Evolutionary conservation across 2,329 filamentous ascomycete genomes (phyloP).

Genomic region (Trichoderma hamatum): DNA sequence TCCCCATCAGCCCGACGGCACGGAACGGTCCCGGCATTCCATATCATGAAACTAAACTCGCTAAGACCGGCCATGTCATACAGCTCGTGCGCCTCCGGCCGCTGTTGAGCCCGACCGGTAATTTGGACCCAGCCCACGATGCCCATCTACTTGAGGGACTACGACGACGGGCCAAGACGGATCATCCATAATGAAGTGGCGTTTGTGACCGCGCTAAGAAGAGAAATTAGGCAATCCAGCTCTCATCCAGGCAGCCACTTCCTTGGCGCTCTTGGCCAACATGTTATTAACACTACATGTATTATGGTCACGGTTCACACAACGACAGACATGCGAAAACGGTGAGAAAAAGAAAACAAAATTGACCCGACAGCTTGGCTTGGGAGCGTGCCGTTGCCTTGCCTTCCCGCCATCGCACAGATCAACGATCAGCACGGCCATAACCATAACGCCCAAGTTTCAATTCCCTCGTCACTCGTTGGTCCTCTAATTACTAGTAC

Average conservation of each 20-base stretch:
- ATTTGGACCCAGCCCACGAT: background rate
- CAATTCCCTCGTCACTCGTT: background rate
- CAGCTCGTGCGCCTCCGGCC: background rate
- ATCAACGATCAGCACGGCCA: background rate
- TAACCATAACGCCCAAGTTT: background rate
- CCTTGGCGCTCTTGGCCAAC: slow-evolving; percentile 1
- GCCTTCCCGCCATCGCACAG: slow-evolving; percentile 7
- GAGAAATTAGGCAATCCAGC: background rate
- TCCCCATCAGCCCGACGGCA: background rate
- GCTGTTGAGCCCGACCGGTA: background rate
- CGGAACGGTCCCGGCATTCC: slow-evolving; percentile 11
- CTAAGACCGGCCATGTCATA: slow-evolving; percentile 12
- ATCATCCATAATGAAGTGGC: background rate
- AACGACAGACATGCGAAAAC: background rate
- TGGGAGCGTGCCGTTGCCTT: background rate
- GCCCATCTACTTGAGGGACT: background rate
- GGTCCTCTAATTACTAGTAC: background rate
- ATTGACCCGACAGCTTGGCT: background rate
- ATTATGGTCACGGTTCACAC: background rate
- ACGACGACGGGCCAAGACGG: background rate
- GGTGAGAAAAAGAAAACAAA: background rate
- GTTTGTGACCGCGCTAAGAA: background rate
- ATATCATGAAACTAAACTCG: background rate
- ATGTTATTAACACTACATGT: background rate
- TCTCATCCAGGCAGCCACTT: background rate